Conservation (phyloP, 371 early-diverging fungal species). For the Mortierella sp. region DNA sequence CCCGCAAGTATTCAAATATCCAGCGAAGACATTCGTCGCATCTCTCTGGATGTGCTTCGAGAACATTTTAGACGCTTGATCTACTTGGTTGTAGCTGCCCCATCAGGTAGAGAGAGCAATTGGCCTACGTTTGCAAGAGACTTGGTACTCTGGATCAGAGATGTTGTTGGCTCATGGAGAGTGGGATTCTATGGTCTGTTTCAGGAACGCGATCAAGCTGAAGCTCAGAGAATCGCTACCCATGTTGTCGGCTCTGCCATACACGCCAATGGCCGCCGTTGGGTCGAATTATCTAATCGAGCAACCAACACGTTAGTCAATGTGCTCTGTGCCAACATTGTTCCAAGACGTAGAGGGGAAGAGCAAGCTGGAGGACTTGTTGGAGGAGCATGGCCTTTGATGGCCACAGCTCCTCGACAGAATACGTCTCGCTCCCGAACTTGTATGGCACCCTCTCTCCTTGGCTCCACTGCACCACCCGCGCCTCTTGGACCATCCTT, state of each 20-base stretch:
- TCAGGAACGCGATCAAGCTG: constrained; percentile 49
- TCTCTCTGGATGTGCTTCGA: constrained; percentile 47
- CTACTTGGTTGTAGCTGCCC: constrained; percentile 51
- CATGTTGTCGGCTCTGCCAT: constrained; percentile 57
- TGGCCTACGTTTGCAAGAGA: constrained; percentile 57
- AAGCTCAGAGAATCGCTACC: constrained; percentile 54
- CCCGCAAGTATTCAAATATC: constrained; percentile 45
- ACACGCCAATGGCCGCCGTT: constrained; percentile 54
- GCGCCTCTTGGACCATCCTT: constrained; percentile 37
- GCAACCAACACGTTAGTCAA: constrained; percentile 57
- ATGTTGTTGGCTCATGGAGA: constrained; percentile 56
- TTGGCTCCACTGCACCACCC: constrained; percentile 55
- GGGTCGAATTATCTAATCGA: constrained; percentile 55
- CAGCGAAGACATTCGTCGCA: constrained; percentile 41
- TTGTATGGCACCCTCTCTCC: constrained; percentile 46
- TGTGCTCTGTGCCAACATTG: constrained; percentile 56
- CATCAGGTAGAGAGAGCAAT: constrained; percentile 45
- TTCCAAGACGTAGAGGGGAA: constrained; percentile 53
- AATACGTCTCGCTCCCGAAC: constrained; percentile 14
- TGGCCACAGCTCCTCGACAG: constrained; percentile 48
- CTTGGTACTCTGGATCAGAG: constrained; percentile 57
- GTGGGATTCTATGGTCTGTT: constrained; percentile 51
- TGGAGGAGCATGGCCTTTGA: constrained; percentile 56
- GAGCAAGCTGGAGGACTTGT: constrained; percentile 55
- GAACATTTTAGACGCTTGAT: constrained; percentile 55